These are phyloP conservation scores for Aspergillus avenaceus DNA, from an alignment of 495 filamentous ascomycete species.

Conservation along the genomic window DNA sequence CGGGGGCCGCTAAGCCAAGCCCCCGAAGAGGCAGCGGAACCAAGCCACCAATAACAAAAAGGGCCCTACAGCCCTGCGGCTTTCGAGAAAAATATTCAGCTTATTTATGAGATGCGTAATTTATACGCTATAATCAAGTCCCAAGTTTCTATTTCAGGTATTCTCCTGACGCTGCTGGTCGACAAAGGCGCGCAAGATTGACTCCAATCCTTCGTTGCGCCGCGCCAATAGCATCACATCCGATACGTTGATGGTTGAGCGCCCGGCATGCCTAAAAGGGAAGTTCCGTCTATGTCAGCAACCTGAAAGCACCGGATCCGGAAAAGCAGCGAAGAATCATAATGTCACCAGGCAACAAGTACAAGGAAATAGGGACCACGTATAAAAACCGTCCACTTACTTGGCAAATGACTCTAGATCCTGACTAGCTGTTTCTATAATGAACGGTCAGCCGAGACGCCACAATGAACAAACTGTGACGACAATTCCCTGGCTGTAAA, in stretches of 20 bases:
- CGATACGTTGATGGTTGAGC: slow-evolving; percentile 72
- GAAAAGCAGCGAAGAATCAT: background rate
- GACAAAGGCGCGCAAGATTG: slow-evolving; percentile 63
- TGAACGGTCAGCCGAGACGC: background rate
- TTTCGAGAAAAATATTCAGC: too few relatives aligned
- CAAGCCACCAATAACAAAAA: background rate
- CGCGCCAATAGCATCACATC: slow-evolving; percentile 86
- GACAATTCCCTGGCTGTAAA: background rate
- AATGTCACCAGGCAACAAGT: background rate
- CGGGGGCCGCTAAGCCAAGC: background rate
- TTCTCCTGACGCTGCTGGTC: slow-evolving; percentile 46
- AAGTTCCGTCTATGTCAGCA: slow-evolving; percentile 10
- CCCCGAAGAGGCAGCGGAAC: background rate
- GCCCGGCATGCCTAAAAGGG: slow-evolving; percentile 65
- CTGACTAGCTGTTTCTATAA: slow-evolving; percentile 62
- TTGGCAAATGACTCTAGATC: slow-evolving; percentile 82
- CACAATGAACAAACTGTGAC: background rate
- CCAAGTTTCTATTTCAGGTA: too few relatives aligned
- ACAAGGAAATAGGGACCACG: background rate
- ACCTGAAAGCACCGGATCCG: background rate
- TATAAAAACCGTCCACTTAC: slow-evolving; percentile 24
- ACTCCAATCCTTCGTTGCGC: slow-evolving; percentile 77
- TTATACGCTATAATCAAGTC: too few relatives aligned
- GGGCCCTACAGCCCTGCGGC: too few relatives aligned
- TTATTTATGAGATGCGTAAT: too few relatives aligned